phyloP scores from a whole-genome alignment of 2,329 filamentous ascomycete species.

The Fusarium keratoplasticum region DNA sequence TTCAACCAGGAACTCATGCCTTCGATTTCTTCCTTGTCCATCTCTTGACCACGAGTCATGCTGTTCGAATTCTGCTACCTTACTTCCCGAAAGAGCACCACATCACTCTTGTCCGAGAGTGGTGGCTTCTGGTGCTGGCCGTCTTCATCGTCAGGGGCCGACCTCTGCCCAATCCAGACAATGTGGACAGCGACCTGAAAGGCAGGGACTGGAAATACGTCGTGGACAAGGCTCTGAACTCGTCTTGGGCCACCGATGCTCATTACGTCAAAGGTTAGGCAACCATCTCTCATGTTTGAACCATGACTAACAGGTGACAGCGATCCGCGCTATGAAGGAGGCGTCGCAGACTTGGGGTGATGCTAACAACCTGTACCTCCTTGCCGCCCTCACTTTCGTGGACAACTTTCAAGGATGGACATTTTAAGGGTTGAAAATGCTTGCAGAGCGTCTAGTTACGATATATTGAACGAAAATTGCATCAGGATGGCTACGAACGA shows the following conservation, averaged over 20 bases:
- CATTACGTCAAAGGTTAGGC: conserved; percentile 84
- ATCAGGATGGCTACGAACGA: conserved; percentile 5
- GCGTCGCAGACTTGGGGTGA: conserved; percentile 81
- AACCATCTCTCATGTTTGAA: neutral
- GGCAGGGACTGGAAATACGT: conserved; percentile 83
- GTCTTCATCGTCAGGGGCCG: conserved; percentile 82
- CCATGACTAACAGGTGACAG: conserved; percentile 52
- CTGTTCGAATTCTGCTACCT: conserved; percentile 86
- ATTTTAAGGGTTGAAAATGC: conserved; percentile 44
- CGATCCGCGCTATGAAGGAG: conserved; percentile 79
- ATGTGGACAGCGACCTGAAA: conserved; percentile 69
- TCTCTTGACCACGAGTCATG: conserved; percentile 86
- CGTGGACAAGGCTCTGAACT: conserved; percentile 75
- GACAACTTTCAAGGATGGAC: conserved; percentile 80
- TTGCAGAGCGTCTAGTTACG: neutral
- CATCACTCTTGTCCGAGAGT: conserved; percentile 79
- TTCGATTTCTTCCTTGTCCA: conserved; percentile 90
- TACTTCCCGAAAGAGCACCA: conserved; percentile 80
- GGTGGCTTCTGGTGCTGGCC: conserved; percentile 86
- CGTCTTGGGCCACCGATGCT: conserved; percentile 76
- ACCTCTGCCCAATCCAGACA: conserved; percentile 76
- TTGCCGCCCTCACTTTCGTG: conserved; percentile 77
- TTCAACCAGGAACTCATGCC: conserved; percentile 66
- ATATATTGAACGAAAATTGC: conserved; percentile 3
- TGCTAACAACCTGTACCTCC: conserved; percentile 72